phyloP scores from a whole-genome alignment of 2,329 filamentous ascomycete species.

The Aspergillus pseudoviridinutans region DNA sequence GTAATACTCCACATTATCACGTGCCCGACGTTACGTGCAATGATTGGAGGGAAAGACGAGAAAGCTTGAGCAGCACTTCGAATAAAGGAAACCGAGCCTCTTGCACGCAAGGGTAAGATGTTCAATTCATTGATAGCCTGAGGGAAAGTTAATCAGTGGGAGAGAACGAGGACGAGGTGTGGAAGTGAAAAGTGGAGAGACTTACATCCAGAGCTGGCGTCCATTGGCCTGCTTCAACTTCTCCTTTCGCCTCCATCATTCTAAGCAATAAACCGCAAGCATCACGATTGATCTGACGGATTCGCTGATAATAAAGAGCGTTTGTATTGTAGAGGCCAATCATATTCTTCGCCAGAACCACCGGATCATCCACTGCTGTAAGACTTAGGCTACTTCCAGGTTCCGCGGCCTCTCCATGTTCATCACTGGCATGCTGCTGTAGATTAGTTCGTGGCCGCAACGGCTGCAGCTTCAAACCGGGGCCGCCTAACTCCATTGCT shows the following conservation, averaged over 20 bases:
- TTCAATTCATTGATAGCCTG: slow-evolving; percentile 70
- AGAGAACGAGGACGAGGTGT: neutral
- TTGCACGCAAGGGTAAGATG: slow-evolving; percentile 74
- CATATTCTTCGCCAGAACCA: slow-evolving; percentile 61
- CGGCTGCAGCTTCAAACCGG: slow-evolving; percentile 72
- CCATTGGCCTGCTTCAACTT: slow-evolving; percentile 58
- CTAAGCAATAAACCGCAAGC: slow-evolving; percentile 57
- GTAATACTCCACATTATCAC: slow-evolving; percentile 91
- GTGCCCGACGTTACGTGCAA: slow-evolving; percentile 85
- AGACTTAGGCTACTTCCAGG: slow-evolving; percentile 53
- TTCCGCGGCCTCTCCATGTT: slow-evolving; percentile 43
- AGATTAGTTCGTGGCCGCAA: slow-evolving; percentile 63
- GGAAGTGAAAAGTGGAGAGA: slow-evolving; percentile 15
- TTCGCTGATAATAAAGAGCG: slow-evolving; percentile 57
- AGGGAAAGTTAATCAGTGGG: slow-evolving; percentile 10
- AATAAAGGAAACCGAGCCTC: slow-evolving; percentile 72
- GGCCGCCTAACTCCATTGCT: slow-evolving; percentile 77
- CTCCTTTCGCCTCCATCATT: slow-evolving; percentile 58
- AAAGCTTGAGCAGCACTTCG: slow-evolving; percentile 78
- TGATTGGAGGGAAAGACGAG: slow-evolving; percentile 69
- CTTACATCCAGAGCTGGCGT: slow-evolving; percentile 62
- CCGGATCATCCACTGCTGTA: slow-evolving; percentile 64
- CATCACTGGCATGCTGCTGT: slow-evolving; percentile 29
- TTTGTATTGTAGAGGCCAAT: slow-evolving; percentile 59
- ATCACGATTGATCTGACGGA: slow-evolving; percentile 55